Evolutionary conservation across 192 early-diverging fungal genomes (phyloP).

Genomic region (Umbelopsis sp.): DNA sequence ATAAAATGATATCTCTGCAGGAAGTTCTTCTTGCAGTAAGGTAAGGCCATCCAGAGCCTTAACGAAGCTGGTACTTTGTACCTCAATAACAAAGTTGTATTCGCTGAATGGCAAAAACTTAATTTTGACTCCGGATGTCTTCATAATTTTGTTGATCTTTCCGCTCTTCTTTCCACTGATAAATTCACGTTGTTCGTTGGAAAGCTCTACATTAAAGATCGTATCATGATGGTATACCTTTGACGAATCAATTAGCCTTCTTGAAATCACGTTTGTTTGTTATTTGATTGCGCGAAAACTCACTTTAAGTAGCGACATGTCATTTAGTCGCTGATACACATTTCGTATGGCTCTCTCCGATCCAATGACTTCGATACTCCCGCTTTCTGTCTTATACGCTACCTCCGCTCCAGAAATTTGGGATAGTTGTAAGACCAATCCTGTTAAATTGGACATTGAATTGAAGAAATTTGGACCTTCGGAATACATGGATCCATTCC

Average conservation of each 20-base stretch:
- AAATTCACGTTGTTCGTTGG: slow-evolving; percentile 81
- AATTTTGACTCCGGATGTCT: slow-evolving; percentile 69
- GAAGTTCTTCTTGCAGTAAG: slow-evolving; percentile 79
- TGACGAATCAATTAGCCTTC: not conserved
- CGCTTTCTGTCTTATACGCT: slow-evolving; percentile 46
- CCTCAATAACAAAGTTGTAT: slow-evolving; percentile 83
- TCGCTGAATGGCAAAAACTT: slow-evolving; percentile 69
- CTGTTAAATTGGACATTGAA: slow-evolving; percentile 41
- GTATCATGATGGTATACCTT: slow-evolving; percentile 50
- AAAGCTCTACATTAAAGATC: slow-evolving; percentile 75
- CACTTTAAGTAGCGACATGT: slow-evolving; percentile 52
- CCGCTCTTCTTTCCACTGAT: slow-evolving; percentile 90
- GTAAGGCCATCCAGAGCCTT: slow-evolving; percentile 69
- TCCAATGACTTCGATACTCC: slow-evolving; percentile 75
- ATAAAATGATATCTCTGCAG: slow-evolving; percentile 84
- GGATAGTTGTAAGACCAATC: slow-evolving; percentile 51
- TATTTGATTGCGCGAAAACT: slow-evolving; percentile 2
- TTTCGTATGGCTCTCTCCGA: slow-evolving; percentile 60
- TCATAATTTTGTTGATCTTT: slow-evolving; percentile 87
- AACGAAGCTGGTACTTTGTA: slow-evolving; percentile 54
- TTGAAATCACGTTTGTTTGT: not conserved
- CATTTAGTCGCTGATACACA: slow-evolving; percentile 60
- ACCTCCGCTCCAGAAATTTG: slow-evolving; percentile 67
- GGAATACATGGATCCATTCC: slow-evolving; percentile 35
- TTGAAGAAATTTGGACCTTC: slow-evolving; percentile 35